Conservation (phyloP, 2,329 filamentous ascomycete genomes). For the Aspergillus candidus region DNA sequence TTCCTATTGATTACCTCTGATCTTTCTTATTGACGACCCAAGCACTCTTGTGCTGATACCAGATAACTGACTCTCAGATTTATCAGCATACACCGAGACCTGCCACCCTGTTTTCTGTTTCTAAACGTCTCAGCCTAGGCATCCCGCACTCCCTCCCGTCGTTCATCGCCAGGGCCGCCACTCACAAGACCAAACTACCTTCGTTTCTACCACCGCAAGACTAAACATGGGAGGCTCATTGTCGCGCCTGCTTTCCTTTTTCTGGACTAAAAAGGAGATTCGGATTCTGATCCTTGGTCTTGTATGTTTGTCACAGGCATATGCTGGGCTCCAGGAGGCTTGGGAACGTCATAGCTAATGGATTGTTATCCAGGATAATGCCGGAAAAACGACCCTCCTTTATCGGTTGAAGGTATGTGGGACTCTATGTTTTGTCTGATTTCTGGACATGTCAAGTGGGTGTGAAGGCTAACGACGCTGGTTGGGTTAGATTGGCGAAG, state of each 20-base stretch:
- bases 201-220: neutral
- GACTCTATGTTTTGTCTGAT: neutral
- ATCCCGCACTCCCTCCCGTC: neutral
- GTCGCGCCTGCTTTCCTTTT: conserved; percentile 59
- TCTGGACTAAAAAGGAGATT: conserved; percentile 97
- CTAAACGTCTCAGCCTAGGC: neutral
- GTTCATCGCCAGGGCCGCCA: conserved; percentile 2
- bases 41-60: no score
- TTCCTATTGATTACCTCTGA: neutral
- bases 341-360: conserved; percentile 12
- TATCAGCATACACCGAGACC: no score
- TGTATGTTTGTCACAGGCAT: conserved; percentile 50
- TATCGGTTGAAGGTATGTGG: conserved; percentile 81
- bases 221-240: conserved; percentile 51
- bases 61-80: no score
- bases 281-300: conserved; percentile 90
- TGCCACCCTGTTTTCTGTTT: neutral
- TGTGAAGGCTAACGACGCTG: neutral
- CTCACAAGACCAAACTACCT: conserved; percentile 2
- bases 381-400: conserved; percentile 92
- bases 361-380: conserved; percentile 67
- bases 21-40: no score
- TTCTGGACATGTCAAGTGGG: neutral
- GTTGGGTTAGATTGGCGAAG: conserved; percentile 75
- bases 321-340: conserved; percentile 2